phyloP scores from a whole-genome alignment of 1,139 yeast species.

The Spencermartinsiella ligniputridi region DNA sequence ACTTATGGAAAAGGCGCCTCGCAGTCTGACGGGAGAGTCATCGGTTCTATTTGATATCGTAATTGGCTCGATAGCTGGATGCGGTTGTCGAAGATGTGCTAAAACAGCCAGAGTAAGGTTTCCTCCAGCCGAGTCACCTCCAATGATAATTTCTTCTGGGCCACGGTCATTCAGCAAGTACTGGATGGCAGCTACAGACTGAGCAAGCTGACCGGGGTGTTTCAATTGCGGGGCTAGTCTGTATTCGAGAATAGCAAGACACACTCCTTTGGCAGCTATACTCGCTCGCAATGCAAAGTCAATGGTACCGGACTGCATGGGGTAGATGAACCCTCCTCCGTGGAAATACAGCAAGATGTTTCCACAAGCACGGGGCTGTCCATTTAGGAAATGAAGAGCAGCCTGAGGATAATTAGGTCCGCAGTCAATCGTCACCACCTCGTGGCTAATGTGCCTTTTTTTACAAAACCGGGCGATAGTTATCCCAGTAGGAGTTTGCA shows the following conservation, averaged over 20 bases:
- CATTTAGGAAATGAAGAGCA: background rate
- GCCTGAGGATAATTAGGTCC: background rate
- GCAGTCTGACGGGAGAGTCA: background rate
- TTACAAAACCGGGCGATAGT: background rate
- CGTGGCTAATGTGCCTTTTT: background rate
- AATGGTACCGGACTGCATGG: background rate
- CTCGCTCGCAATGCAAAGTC: background rate
- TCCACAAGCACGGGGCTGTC: background rate
- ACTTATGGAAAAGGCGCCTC: background rate
- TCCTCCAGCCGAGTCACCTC: background rate
- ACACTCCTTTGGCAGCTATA: background rate
- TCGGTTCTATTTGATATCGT: background rate
- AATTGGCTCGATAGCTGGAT: background rate
- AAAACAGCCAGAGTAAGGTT: constrained; percentile 5
- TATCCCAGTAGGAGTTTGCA: background rate
- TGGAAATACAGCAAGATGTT: background rate
- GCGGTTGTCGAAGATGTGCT: constrained; percentile 10
- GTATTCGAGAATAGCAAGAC: background rate
- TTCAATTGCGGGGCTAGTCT: background rate
- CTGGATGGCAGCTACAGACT: background rate
- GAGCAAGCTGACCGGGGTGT: background rate
- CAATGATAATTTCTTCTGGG: background rate
- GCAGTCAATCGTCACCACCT: background rate
- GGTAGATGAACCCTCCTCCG: background rate
- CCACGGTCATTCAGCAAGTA: background rate